Conservation (phyloP, 179 eudicot genomes). For the Spergularia azorica region DNA sequence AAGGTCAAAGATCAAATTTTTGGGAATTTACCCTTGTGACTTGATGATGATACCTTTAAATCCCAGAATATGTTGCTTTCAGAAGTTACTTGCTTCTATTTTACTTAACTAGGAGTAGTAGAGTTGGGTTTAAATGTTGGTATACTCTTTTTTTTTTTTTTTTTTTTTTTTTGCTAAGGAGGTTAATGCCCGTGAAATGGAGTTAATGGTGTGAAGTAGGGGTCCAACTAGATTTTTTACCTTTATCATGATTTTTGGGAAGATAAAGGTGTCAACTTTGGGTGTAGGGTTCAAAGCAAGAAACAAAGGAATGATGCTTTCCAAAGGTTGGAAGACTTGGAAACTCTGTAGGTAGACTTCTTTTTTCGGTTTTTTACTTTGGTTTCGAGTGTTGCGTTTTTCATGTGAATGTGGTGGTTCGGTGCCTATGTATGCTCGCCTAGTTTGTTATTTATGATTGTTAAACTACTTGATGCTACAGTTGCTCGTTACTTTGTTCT, state of each 20-base stretch:
- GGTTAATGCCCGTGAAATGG: slow-evolving; percentile 21
- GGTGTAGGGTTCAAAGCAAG: slow-evolving; percentile 7
- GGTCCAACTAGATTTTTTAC: slow-evolving; percentile 20
- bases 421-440: slow-evolving; percentile 2
- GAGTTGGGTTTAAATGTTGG: slow-evolving; percentile 6
- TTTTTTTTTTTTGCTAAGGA: neutral
- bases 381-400: neutral
- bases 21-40: slow-evolving; percentile 10
- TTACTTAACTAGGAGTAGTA: neutral
- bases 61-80: slow-evolving; percentile 12
- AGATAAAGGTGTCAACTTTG: slow-evolving; percentile 12
- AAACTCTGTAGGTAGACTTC: neutral
- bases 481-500: neutral
- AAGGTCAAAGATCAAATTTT: slow-evolving; percentile 17
- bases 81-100: slow-evolving; percentile 1
- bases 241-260: slow-evolving; percentile 18
- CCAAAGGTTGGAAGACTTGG: neutral
- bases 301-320: slow-evolving; percentile 15
- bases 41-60: neutral
- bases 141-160: neutral
- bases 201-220: slow-evolving; percentile 23
- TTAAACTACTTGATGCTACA: neutral
- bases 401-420: neutral
- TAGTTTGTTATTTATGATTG: neutral
- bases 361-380: slow-evolving; percentile 7